A percentile compares a stretch with the other conserved stretches of the same genome.
Conservation (phyloP, 768 basidiomycete genomes). For the Flagelloscypha sp. region DNA sequence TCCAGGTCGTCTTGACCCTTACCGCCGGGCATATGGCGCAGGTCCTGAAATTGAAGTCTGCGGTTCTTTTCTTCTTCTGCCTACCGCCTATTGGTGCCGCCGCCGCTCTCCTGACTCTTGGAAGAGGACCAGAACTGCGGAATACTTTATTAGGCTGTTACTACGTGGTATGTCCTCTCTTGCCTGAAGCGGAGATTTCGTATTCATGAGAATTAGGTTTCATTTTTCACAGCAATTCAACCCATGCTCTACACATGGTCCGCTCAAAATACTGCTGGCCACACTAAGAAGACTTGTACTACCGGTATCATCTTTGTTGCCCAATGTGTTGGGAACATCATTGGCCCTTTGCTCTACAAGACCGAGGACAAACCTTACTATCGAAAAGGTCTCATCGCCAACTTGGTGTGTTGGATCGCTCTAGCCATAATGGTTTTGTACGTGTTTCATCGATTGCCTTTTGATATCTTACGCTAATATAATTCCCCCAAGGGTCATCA, state of each 20-base stretch:
- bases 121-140: constrained; percentile 20
- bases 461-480: background rate
- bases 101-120: constrained; percentile 23
- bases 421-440: constrained; percentile 26
- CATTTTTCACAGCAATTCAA: constrained; percentile 28
- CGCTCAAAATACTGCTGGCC: constrained; percentile 32
- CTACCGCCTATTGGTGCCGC: constrained; percentile 32
- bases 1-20: constrained; percentile 33
- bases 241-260: constrained; percentile 35
- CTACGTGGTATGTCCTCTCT: constrained; percentile 24
- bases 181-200: background rate
- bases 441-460: constrained; percentile 5
- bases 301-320: constrained; percentile 38
- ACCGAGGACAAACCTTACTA: constrained; percentile 30
- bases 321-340: constrained; percentile 36
- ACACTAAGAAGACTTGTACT: constrained; percentile 33
- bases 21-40: constrained; percentile 26
- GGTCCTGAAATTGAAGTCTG: constrained; percentile 30
- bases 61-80: constrained; percentile 27
- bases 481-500: constrained; percentile 21
- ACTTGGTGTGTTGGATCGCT: constrained; percentile 32
- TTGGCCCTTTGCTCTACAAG: constrained; percentile 29
- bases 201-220: constrained; percentile 16
- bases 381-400: constrained; percentile 28
- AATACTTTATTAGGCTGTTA: constrained; percentile 28